phyloP scores from a whole-genome alignment of 352 stramenopile species.

The Phytophthora pseudosyringae region DNA sequence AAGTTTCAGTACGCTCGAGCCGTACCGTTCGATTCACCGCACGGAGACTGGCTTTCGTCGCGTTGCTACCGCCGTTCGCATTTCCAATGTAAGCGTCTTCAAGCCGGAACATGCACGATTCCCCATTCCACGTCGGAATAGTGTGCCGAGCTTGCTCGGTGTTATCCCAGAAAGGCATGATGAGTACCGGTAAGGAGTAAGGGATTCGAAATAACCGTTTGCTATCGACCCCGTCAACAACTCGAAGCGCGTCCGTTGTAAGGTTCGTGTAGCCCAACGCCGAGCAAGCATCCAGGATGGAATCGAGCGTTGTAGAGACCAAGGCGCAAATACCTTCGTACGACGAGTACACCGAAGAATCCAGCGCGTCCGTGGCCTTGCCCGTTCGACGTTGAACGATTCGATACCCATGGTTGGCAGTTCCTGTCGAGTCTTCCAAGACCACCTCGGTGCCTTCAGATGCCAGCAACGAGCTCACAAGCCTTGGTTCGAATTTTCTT shows the following conservation, averaged over 20 bases:
- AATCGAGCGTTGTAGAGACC: conserved; percentile 24
- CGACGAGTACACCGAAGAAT: conserved; percentile 1
- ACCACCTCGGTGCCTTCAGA: conserved; percentile 19
- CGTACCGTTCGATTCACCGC: conserved; percentile 19
- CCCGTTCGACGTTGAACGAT: conserved; percentile 12
- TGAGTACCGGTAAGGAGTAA: conserved; percentile 20
- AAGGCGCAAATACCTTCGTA: conserved; percentile 22
- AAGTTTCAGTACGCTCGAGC: conserved; percentile 22
- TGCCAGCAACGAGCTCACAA: conserved; percentile 35
- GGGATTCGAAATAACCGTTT: conserved; percentile 13
- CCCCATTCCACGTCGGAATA: conserved; percentile 34
- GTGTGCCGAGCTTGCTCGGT: conserved; percentile 5
- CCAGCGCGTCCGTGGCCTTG: conserved; percentile 1
- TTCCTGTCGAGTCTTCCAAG: conserved; percentile 24
- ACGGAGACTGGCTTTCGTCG: conserved; percentile 9
- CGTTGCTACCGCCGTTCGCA: conserved; percentile 1
- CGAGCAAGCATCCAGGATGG: conserved; percentile 20
- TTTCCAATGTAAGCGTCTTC: conserved; percentile 9
- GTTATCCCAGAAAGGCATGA: conserved; percentile 27
- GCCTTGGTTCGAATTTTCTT: conserved; percentile 30
- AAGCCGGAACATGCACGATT: conserved; percentile 29
- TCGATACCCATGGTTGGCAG: conserved; percentile 17
- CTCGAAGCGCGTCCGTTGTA: conserved; percentile 21
- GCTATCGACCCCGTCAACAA: conserved; percentile 24
- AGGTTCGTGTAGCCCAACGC: conserved; percentile 26